These are phyloP conservation scores for Penicillium angulare DNA, from an alignment of 495 filamentous ascomycete genomes.

Conservation along the genomic window DNA sequence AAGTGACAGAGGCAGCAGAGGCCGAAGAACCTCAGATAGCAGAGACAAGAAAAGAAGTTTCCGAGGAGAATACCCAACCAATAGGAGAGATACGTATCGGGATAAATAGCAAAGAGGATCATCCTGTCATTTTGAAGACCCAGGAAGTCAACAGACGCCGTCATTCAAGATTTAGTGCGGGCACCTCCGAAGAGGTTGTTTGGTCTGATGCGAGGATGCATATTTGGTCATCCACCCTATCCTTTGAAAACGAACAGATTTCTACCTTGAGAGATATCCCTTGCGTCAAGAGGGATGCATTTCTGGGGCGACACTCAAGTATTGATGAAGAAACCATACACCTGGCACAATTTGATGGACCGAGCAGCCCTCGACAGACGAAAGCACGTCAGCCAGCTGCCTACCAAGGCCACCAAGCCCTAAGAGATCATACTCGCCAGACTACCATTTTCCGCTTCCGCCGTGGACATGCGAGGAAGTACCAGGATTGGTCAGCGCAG, in stretches of 20 bases:
- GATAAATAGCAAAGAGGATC: not conserved
- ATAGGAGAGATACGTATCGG: not conserved
- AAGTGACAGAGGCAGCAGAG: too few relatives aligned
- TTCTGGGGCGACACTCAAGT: not conserved
- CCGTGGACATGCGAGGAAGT: constrained; percentile 15
- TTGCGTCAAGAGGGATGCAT: not conserved
- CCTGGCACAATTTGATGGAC: not conserved
- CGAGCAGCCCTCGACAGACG: not conserved
- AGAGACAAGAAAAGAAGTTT: not conserved
- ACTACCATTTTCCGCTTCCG: not conserved
- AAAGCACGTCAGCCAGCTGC: not conserved
- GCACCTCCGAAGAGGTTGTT: not conserved
- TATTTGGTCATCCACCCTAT: not conserved
- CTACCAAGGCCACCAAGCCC: not conserved
- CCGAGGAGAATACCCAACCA: not conserved
- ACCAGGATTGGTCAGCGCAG: constrained; percentile 37
- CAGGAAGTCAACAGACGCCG: not conserved
- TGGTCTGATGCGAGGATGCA: constrained; percentile 2
- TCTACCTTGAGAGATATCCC: not conserved
- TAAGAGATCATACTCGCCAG: not conserved
- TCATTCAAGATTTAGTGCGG: not conserved
- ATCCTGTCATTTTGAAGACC: not conserved
- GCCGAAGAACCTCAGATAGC: not conserved
- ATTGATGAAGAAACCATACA: not conserved
- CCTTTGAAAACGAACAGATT: not conserved